These are phyloP conservation scores for Hippophae rhamnoides DNA, from an alignment of 306 rosid species.

Conservation along the genomic window DNA sequence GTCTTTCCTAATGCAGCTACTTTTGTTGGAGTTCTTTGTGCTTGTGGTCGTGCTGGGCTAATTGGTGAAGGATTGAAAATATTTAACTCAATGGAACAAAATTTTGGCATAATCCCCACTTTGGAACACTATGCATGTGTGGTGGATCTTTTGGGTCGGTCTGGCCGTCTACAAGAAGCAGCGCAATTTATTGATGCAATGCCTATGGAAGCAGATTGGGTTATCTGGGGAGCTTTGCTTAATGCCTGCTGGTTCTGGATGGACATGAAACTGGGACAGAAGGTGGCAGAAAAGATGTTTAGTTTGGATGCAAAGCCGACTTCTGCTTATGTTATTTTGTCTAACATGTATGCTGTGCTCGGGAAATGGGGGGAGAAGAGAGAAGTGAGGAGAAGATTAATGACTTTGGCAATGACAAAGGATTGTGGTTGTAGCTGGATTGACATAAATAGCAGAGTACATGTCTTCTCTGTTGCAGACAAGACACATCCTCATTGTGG, in stretches of 20 bases:
- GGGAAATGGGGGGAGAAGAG: slow-evolving; percentile 62
- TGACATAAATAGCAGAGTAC: slow-evolving; percentile 12
- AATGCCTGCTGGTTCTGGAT: slow-evolving; percentile 77
- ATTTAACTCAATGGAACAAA: slow-evolving; percentile 42
- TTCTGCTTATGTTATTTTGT: slow-evolving; percentile 47
- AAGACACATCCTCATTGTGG: slow-evolving; percentile 43
- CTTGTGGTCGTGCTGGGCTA: slow-evolving; percentile 60
- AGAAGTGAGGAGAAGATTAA: slow-evolving; percentile 43
- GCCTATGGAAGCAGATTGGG: slow-evolving; percentile 58
- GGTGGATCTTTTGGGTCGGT: slow-evolving; percentile 79
- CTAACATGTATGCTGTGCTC: slow-evolving; percentile 54
- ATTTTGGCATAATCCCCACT: slow-evolving; percentile 41
- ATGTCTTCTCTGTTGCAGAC: slow-evolving; percentile 60
- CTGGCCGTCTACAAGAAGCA: slow-evolving; percentile 72
- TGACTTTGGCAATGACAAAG: slow-evolving; percentile 39
- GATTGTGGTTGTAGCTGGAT: no score
- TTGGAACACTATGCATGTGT: slow-evolving; percentile 71
- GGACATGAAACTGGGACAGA: slow-evolving; percentile 59
- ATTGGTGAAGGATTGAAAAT: slow-evolving; percentile 47
- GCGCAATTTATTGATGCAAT: slow-evolving; percentile 42
- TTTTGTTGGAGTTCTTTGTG: slow-evolving; percentile 54
- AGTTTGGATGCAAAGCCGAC: slow-evolving; percentile 38
- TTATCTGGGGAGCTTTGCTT: slow-evolving; percentile 72
- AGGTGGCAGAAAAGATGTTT: slow-evolving; percentile 47
- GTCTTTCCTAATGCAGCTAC: slow-evolving; percentile 61